Base-by-base conservation (phyloP, 2,329 filamentous ascomycete genomes). In the Botrytis paeoniae region DNA sequence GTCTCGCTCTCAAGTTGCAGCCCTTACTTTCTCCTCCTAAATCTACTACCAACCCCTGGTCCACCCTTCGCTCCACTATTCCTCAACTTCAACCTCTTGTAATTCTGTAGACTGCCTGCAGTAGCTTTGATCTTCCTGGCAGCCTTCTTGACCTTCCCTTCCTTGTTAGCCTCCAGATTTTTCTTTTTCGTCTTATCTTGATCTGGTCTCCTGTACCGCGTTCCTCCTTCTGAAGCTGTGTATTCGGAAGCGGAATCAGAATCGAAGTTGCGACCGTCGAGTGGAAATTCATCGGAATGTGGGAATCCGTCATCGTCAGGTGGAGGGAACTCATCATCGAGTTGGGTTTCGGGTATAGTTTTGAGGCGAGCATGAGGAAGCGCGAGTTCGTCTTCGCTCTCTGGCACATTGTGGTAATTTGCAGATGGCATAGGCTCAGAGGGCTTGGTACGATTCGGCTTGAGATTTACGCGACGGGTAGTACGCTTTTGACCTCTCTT, bases 401-500 rank as follows among this genome's bases (percentile, higher is more conserved):
- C 78, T 84, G 80, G 78, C 71, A 79, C 5, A 74, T 77, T 59
- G 81, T 80, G 5, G 81, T 79, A n/a, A 78, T 80, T 6, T 76
- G 73, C 7, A 78, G 75, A 43, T 80, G 77, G 41, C 25, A 81
- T 75, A 22, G 59, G 60, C 8, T 64, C 32, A 35, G 86, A 85
- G 54, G 89, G 85, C 78, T 86, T 87, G 10, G 81, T 80, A 72
- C 84, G 80, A 0, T 82, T 86, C 2, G 88, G 89, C 75, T 83
- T 85, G 84, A 92, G 93, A 74, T 90, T 94, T 72, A 88, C 86
- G 65, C 86, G 85, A 75, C 90, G 86, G 4, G 93, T 95, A 72
- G 92, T 93, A 74, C 93, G 86, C 84, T 96, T 96, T 80, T 93
- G 88, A 0, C 92, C 93, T 84, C 93, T 93, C 87, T 96, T 96